Evolutionary conservation across 1,284 basidiomycete species (phyloP), one percentile per base, ranked within the genome.

Genomic region (Golubevia pallescens): DNA sequence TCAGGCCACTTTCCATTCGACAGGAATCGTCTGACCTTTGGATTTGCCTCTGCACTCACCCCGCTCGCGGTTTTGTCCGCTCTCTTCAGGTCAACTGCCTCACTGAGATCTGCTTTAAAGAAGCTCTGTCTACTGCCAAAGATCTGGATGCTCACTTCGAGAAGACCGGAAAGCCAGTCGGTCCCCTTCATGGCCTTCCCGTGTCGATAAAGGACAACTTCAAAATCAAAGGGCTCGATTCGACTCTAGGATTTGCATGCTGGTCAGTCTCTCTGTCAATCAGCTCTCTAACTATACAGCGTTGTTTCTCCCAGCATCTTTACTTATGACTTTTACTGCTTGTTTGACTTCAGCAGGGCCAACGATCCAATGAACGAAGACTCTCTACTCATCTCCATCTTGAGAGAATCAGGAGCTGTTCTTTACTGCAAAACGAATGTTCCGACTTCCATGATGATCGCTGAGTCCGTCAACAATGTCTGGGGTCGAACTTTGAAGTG

Each of bases 181-280:
- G 78, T 0, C 70, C 76, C 5, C 66, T 80, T 7, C 78, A 80
- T 55, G 78, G 77, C 52, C 67, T 80, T 1, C 78, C 78, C 3
- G 52, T 80, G 38, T 73, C 70, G 34, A 7, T 80, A 55, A 80
- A 80, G 60, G 69, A 71, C 56, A 56, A 69, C 54, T 73, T 71
- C 53, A n/a, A 64, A 34, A 28, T 65, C 58, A 34, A 60, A 2
- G 67, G 67, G 23, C 54, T 64, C 1, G 60, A 70, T 7, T 67
- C 64, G 8, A 73, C 77, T 23, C 64, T 75, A 24, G 78, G 78
- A n/a, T 77, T 75, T 61, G 63, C 73, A 0, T 54, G 19, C 2
- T 80, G 78, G 78, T 56, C 24, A 21, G 24, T 56, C 6, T 56
- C 24, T 6, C 7, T 10, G 34, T 10, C 34, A 10, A 5, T 38